Evolutionary conservation across 352 stramenopile species (phyloP), one percentile per base, ranked within the genome.

Genomic region (Phytophthora megakarya): DNA sequence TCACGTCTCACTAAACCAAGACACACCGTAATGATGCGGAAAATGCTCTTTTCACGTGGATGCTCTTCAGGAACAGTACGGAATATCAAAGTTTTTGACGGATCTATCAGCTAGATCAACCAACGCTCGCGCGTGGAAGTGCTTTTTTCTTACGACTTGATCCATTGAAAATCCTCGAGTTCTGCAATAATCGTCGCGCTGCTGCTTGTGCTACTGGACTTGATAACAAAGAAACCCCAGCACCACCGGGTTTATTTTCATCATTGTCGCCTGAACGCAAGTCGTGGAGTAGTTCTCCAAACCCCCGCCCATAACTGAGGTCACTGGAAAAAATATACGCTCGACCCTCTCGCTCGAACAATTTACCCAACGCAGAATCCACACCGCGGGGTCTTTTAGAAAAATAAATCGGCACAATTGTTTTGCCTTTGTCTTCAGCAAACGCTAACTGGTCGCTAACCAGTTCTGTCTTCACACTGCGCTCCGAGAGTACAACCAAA

Each of bases 391-490:
- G 77, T 16, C 68, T 65, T 51, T 73, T 81, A 15, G 78, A 88
- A 40, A 80, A 89, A 60, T 91, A 88, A 22, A 92, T 74, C 1
- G 86, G 84, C 26, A 92, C 78, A 66, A 93, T 86, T 23, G 65
- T 67, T 70, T 91, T 92, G 47, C 80, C 85, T 56, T 91, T 91
- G 60, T 94, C 85, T 62, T 92, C 83, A 3, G 83, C 85, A 51
- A 92, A 94, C 16, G 81, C 85, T n/a, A 92, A 61, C 66, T 94
- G 83, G 62, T 92, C 83, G 61, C 83, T 92, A 47, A 95, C 79
- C 19, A 95, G 69, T 56, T 95, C 86, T 6, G 80, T 92, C 66
- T 89, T 86, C 46, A 84, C 81, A 59, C 75, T 91, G 23, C 89
- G 77, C 44, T 86, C 75, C 18, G 86, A 93, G 11, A 93, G 65